Percentiles rank a stretch among this genome's conserved stretches.
Conservation (phyloP, 306 rosid genomes). For the Clitoria ternatea region DNA sequence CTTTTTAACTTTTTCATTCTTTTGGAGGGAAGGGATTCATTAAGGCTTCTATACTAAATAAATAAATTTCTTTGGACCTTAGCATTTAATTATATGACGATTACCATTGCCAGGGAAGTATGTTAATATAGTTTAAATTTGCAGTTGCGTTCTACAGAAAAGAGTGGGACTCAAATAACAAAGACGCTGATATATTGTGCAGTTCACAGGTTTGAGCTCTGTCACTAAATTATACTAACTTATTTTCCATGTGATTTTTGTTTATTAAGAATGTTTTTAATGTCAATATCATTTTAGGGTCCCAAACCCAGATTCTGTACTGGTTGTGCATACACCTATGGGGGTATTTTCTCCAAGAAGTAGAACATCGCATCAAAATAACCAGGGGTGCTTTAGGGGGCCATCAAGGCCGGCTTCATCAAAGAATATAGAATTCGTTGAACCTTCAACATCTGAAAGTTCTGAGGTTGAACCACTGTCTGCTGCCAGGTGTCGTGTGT, state of each 20-base stretch:
- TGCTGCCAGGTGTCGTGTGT: slow-evolving; percentile 73
- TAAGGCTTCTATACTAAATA: slow-evolving; percentile 1
- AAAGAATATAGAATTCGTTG: slow-evolving; percentile 52
- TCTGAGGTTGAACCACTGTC: slow-evolving; percentile 56
- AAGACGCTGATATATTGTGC: slow-evolving; percentile 78
- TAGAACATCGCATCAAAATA: slow-evolving; percentile 57
- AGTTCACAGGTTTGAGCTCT: slow-evolving; percentile 69
- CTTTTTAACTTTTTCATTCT: not conserved
- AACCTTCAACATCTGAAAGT: slow-evolving; percentile 51
- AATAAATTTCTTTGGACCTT: not conserved
- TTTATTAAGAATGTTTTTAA: not conserved
- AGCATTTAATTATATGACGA: too few relatives aligned
- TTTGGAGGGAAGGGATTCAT: slow-evolving; percentile 4
- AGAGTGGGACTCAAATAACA: slow-evolving; percentile 63
- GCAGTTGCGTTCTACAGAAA: slow-evolving; percentile 76
- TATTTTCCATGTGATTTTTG: not conserved
- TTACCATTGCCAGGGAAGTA: too few relatives aligned
- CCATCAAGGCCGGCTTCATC: slow-evolving; percentile 69
- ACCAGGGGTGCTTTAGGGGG: slow-evolving; percentile 74
- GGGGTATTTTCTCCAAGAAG: slow-evolving; percentile 82
- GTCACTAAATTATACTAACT: not conserved
- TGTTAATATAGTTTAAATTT: slow-evolving; percentile 38
- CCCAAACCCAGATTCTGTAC: slow-evolving; percentile 77
- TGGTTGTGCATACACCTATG: slow-evolving; percentile 62
- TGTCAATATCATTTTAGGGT: slow-evolving; percentile 39